Base-by-base conservation (phyloP, 2,329 filamentous ascomycete species). In the Coniochaeta hoffmannii region DNA sequence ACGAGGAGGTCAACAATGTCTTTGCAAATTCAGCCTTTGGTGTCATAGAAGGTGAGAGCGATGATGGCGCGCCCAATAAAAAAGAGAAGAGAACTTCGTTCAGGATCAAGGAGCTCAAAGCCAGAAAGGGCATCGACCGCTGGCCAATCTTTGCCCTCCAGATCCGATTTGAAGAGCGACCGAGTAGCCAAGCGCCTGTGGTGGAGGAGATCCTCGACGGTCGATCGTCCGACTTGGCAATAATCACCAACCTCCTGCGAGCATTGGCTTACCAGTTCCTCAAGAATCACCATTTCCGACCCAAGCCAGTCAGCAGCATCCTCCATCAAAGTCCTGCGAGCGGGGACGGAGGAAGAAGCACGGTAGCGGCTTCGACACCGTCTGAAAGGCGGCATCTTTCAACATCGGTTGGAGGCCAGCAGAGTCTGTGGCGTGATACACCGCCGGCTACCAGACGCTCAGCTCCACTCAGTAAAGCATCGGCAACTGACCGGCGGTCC, bases 81-180 rank as follows among this genome's bases (percentile, higher is more conserved):
- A 81, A 77, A n/a, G 49, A 51, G 68, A 63, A 7, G 74, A 78
- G 28, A 73, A 72, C 1, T 80, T 75, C 76, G 1, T 71, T 68
- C 31, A 78, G 71, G 59, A 35, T 24, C 4, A 53, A 19, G 50
- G 80, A 84, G 56, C 61, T 80, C 35, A 83, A 76, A 63, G 69
- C 71, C 12, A 78, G 76, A 44, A 93, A 89, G 65, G 78, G 84
- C 0, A 74, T 92, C 10, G 90, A 97, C 64, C 81, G 83, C 53
- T 94, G 90, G 85, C 91, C 93, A 0, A 93, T 93, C 85, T 97
- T 96, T 64, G 88, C 86, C 62, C 71, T 97, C n/a, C 82, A 82
- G 28, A 80, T 96, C 12, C 34, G 71, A 76, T 2, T 63, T 79
- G 11, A 58, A 60, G 4, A 41, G 19, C 14, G 41, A 15, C 11